phyloP scores from a whole-genome alignment of 495 filamentous ascomycete genomes.

The Symbiotaphrina buchneri region DNA sequence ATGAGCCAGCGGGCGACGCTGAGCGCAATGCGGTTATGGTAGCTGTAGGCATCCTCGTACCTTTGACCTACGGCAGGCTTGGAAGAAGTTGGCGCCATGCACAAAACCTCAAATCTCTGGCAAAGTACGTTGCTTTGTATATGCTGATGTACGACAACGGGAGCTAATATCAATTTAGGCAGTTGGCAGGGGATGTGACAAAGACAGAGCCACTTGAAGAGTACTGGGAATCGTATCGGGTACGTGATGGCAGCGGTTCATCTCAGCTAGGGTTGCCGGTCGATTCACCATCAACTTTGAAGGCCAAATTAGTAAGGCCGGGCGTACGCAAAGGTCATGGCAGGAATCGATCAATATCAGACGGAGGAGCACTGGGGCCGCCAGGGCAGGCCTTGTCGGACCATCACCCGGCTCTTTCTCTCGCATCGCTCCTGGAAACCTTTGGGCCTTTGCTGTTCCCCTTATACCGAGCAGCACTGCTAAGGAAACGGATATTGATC shows the following conservation, averaged over 20 bases:
- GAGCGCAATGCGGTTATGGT: constrained; percentile 83
- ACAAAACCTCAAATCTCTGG: constrained; percentile 47
- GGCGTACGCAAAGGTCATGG: constrained; percentile 20
- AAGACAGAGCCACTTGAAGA: constrained; percentile 41
- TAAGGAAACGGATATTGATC: constrained; percentile 74
- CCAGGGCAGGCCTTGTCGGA: constrained; percentile 49
- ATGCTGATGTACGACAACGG: constrained; percentile 5
- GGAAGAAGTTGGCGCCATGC: constrained; percentile 85
- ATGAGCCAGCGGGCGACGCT: constrained; percentile 49
- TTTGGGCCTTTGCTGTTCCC: constrained; percentile 87
- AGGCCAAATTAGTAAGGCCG: neutral
- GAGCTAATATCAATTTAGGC: constrained; percentile 17
- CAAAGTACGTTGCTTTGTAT: constrained; percentile 25
- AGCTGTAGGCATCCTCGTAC: constrained; percentile 72
- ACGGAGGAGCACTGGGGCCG: constrained; percentile 35
- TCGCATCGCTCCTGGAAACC: constrained; percentile 48
- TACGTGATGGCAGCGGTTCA: constrained; percentile 7
- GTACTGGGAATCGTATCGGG: constrained; percentile 54
- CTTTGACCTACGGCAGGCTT: constrained; percentile 64
- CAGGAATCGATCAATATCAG: constrained; percentile 34
- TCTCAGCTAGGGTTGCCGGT: constrained; percentile 23
- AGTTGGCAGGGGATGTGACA: constrained; percentile 26
- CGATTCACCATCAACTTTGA: constrained; percentile 20
- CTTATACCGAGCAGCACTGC: constrained; percentile 66
- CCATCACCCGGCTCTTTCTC: constrained; percentile 68